Conservation (phyloP, 2,329 filamentous ascomycete species). For the Pseudogymnoascus sp. region DNA sequence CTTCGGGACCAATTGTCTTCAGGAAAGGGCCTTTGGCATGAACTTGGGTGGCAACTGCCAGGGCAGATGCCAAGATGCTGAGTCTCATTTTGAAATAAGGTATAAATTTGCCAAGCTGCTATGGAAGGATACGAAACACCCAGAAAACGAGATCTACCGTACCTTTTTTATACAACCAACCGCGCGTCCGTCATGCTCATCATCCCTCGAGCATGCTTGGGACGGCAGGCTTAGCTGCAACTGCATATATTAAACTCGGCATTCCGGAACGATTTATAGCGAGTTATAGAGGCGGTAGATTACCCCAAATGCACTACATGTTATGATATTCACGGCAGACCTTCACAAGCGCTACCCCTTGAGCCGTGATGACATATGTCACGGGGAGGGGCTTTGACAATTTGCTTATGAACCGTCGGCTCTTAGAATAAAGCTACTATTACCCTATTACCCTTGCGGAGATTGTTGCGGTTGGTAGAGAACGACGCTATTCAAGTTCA, state of each 20-base stretch:
- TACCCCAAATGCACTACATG: background rate
- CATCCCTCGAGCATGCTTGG: background rate
- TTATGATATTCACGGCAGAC: background rate
- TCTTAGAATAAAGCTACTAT: background rate
- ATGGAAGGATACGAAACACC: background rate
- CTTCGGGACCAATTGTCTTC: background rate
- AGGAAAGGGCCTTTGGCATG: background rate
- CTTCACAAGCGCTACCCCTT: background rate
- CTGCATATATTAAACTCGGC: slow-evolving; percentile 1
- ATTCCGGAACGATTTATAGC: background rate
- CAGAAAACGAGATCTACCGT: background rate
- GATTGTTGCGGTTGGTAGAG: background rate
- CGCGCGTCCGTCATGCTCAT: background rate
- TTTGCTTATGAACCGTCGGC: background rate
- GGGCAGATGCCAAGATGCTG: background rate
- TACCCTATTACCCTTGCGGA: background rate
- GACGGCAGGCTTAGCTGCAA: background rate
- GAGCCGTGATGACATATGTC: background rate
- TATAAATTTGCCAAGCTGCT: background rate
- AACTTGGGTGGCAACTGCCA: background rate
- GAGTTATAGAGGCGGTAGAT: background rate
- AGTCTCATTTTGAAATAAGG: slow-evolving; percentile 7
- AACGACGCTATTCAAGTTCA: background rate
- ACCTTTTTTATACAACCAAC: slow-evolving; percentile 3
- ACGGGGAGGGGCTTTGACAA: background rate